Evolutionary conservation across 345 rosid species (phyloP).

Genomic region (Citrus mangshanensis): DNA sequence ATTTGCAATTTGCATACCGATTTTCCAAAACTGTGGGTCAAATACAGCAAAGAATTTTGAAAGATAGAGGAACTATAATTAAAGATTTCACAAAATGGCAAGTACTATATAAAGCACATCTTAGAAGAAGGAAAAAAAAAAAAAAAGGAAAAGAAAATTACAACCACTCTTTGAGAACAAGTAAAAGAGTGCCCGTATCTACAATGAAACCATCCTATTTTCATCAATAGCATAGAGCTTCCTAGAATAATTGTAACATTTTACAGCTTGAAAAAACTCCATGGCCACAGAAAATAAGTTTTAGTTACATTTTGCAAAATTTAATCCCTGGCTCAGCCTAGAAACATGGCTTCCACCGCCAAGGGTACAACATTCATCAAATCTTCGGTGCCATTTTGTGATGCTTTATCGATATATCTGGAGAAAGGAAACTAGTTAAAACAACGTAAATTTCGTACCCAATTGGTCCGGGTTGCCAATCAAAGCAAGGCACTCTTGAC

Average conservation of each 20-base stretch:
- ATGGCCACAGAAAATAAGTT: background rate
- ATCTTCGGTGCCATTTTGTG: background rate
- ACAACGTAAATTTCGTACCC: background rate
- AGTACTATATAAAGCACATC: background rate
- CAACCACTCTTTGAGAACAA: background rate
- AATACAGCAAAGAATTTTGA: background rate
- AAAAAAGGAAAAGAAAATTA: no score
- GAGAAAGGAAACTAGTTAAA: background rate
- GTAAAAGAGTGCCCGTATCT: background rate
- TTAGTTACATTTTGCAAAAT: background rate
- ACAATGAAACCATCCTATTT: constrained; percentile 3
- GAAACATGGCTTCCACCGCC: constrained; percentile 8
- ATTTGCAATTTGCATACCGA: background rate
- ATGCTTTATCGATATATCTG: background rate
- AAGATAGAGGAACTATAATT: background rate
- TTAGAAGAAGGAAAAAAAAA: background rate
- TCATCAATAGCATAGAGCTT: constrained; percentile 14
- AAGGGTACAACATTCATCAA: background rate
- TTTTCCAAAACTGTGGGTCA: background rate
- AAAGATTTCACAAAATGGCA: background rate
- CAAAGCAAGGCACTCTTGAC: background rate
- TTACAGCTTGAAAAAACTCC: background rate
- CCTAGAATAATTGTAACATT: no score
- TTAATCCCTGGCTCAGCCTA: background rate
- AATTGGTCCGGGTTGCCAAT: background rate